Evolutionary conservation across 768 basidiomycete genomes (phyloP), one percentile per base, ranked within the genome.

Genomic region (Omphalotus guepiniiformis): DNA sequence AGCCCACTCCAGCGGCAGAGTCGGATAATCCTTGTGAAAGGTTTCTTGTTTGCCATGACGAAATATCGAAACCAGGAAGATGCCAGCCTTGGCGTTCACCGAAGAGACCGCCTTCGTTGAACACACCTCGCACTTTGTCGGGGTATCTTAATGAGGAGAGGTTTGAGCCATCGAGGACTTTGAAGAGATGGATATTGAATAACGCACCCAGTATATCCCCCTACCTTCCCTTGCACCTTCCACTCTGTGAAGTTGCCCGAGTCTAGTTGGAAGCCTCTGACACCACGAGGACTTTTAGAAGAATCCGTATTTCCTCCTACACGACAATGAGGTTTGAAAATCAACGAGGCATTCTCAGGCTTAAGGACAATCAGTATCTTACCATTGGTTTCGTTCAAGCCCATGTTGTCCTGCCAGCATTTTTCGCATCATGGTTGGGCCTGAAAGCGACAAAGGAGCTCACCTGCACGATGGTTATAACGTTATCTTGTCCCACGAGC

Each of bases 21-120:
- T 67, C 61, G 0, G 84, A 84, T 18, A 89, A 70, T 4, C 87
- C 85, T 18, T 70, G 55, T 2, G 75, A 66, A 11, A 88, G 69
- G 21, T 81, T 71, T 42, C 85, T 76, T 6, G 63, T 46, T 1
- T 60, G 57, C 88, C 89, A 92, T 1, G 62, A 63, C 1, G 79
- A 75, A 5, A 73, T 80, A 48, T 85, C 71, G 63, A 82, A 89
- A 11, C 77, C 80, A 7, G 85, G 85, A 8, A 87, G 72, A 62
- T 88, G 85, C 85, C 85, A 88, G 16, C 85, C 85, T 49, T 70
- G 55, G 21, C 85, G 74, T 59, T 87, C 84, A n/a, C 80, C 81
- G 42, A 76, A 83, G 3, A 83, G 68, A 19, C 85, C 85, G 5
- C 85, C 85, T 63, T 85, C 85, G 43, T 88, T 88, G 48, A 83